Base-by-base conservation (phyloP, 2,329 filamentous ascomycete species). In the Pseudogymnoascus sp. region DNA sequence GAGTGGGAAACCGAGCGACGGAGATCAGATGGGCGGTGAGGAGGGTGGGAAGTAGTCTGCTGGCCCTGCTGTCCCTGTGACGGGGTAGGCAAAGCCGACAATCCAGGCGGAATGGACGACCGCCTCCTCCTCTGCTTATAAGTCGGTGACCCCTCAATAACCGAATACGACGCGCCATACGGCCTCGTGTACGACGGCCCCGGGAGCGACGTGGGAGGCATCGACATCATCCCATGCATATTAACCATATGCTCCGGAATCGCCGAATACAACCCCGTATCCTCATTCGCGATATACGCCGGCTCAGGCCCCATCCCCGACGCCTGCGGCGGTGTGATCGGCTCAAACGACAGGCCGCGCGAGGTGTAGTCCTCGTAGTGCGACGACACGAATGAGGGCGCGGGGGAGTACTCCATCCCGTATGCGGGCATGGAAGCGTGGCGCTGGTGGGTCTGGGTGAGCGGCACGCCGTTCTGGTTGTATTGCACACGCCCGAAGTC, bases 341-440 rank as follows among this genome's bases (percentile, higher is more conserved):
- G 95, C 81, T 99, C 95, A 74, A 93, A 99, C 2, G 93, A 97
- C 72, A 97, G 87, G 61, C 92, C 95, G 64, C 95, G 89, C 4
- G 53, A 59, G 84, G 91, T 96, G 81, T 97, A 99, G 75, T 97
- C 93, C 74, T 97, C 95, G 72, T 93, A 96, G 72, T 97, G 93
- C 0, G 95, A 97, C n/a, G 95, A 97, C 61, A 96, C 93, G 73
- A 97, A 97, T 1, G 95, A 97, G 2, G 95, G 95, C 0, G 95
- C 95, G 62, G 95, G 95, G 14, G 95, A 99, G 80, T 97, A 99
- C 77, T 99, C 95, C 75, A 97, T 88, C 59, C 79, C 84, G 75
- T 96, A 99, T 18, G 92, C 90, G 60, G 95, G 95, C 92, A 99
- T 97, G n/a, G 95, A 99, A 66, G 93, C 90, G 78, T 97, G 93